phyloP scores from a whole-genome alignment of 371 early-diverging fungal species.

The Lichtheimia corymbifera region DNA sequence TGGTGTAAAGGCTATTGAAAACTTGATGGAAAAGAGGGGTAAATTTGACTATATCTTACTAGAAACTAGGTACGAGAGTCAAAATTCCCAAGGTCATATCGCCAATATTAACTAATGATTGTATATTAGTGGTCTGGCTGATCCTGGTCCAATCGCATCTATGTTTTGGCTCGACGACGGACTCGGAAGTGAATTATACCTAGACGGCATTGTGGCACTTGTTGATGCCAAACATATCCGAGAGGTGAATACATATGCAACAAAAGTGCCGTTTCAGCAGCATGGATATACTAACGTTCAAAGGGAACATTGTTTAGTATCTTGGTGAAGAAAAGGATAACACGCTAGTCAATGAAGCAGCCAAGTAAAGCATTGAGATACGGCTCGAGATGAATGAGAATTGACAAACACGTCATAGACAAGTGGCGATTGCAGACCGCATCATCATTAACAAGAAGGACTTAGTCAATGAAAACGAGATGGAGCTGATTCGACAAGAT shows the following conservation, averaged over 20 bases:
- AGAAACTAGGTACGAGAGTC: constrained; percentile 71
- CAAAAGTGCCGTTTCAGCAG: background rate
- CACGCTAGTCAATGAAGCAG: constrained; percentile 68
- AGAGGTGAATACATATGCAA: constrained; percentile 35
- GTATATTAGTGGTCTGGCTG: constrained; percentile 66
- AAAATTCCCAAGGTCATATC: background rate
- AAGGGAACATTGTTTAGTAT: constrained; percentile 30
- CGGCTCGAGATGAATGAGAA: background rate
- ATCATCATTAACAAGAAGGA: constrained; percentile 96
- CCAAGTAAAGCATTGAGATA: too few species aligned
- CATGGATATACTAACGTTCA: background rate
- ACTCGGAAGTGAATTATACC: constrained; percentile 81
- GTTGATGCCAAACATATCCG: constrained; percentile 87
- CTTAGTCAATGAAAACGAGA: constrained; percentile 56
- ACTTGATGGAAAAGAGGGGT: constrained; percentile 85
- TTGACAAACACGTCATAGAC: constrained; percentile 46
- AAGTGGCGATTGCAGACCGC: constrained; percentile 94
- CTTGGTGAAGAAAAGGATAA: constrained; percentile 55
- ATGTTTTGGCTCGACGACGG: constrained; percentile 98
- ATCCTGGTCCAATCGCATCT: constrained; percentile 90
- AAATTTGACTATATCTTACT: constrained; percentile 94
- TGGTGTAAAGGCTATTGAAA: constrained; percentile 94
- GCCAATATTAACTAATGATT: too few species aligned
- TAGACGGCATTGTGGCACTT: constrained; percentile 93
- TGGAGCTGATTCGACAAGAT: constrained; percentile 52